Conservation (phyloP, 2,329 filamentous ascomycete genomes). For the Fusarium redolens region DNA sequence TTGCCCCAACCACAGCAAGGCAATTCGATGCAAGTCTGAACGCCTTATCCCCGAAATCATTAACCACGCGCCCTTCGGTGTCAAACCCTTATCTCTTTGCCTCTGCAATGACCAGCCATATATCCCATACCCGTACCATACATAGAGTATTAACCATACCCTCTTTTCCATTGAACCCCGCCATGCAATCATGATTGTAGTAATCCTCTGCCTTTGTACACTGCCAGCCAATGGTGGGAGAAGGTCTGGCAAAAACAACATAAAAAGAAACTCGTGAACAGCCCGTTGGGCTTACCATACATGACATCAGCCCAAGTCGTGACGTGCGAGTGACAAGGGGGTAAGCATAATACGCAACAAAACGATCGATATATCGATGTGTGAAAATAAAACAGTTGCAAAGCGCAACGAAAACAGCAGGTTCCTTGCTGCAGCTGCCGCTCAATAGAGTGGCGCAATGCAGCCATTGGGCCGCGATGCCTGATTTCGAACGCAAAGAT, state of each 20-base stretch:
- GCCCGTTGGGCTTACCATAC: conserved; percentile 30
- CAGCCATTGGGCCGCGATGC: conserved; percentile 16
- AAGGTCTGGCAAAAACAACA: conserved; percentile 17
- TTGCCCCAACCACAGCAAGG: conserved; percentile 31
- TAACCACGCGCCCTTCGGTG: conserved; percentile 36
- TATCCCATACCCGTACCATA: conserved; percentile 30
- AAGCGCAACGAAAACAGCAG: conserved; percentile 1
- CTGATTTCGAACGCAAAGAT: conserved; percentile 14
- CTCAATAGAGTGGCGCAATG: conserved; percentile 13
- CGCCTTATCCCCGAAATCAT: conserved; percentile 42
- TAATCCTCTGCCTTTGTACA: conserved; percentile 23
- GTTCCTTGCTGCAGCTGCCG: not conserved
- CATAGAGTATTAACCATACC: conserved; percentile 25
- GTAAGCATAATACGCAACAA: conserved; percentile 26
- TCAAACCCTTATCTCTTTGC: conserved; percentile 20
- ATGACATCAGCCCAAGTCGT: conserved; percentile 25
- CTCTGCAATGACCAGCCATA: conserved; percentile 26
- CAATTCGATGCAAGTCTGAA: conserved; percentile 30
- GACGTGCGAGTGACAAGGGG: conserved; percentile 7
- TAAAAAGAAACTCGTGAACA: conserved; percentile 43
- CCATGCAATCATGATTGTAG: conserved; percentile 41
- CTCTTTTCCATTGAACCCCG: conserved; percentile 34
- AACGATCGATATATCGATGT: conserved; percentile 7
- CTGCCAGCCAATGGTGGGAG: conserved; percentile 27
- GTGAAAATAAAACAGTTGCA: conserved; percentile 11